Conservation (phyloP, 2,329 filamentous ascomycete genomes). For the Ceratocystis huliohia region DNA sequence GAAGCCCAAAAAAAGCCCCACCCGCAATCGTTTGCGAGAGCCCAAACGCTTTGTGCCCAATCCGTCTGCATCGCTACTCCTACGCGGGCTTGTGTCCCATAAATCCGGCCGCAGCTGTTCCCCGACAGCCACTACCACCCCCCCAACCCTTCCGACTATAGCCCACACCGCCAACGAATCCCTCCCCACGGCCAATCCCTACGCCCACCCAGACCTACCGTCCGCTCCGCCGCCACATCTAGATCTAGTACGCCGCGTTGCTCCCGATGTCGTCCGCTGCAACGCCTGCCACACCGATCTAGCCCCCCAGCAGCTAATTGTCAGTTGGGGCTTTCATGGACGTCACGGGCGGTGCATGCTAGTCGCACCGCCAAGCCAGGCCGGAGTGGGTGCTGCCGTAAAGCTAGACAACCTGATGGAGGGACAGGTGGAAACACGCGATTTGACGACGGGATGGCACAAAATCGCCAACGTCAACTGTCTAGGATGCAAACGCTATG, state of each 20-base stretch:
- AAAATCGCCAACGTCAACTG: slow-evolving; percentile 53
- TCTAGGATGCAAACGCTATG: slow-evolving; percentile 39
- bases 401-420: slow-evolving; percentile 43
- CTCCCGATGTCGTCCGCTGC: slow-evolving; percentile 36
- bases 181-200: slow-evolving; percentile 3
- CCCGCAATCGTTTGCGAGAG: neutral
- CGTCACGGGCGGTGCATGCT: slow-evolving; percentile 53
- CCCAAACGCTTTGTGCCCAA: slow-evolving; percentile 1
- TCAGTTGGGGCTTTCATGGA: slow-evolving; percentile 54
- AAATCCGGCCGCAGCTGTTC: neutral
- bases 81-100: neutral
- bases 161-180: neutral
- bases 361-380: slow-evolving; percentile 32
- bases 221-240: slow-evolving; percentile 23
- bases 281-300: slow-evolving; percentile 46
- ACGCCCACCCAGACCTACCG: slow-evolving; percentile 18
- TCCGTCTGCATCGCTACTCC: neutral
- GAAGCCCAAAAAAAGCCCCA: slow-evolving; percentile 9
- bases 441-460: slow-evolving; percentile 50
- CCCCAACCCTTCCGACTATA: neutral
- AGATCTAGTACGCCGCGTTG: slow-evolving; percentile 23
- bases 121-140: neutral
- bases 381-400: slow-evolving; percentile 24
- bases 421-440: slow-evolving; percentile 42
- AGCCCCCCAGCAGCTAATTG: slow-evolving; percentile 48